A percentile compares a stretch with the other conserved stretches of the same genome.
phyloP scores from a whole-genome alignment of 441 rosid genomes.

The Omphalea diandra region DNA sequence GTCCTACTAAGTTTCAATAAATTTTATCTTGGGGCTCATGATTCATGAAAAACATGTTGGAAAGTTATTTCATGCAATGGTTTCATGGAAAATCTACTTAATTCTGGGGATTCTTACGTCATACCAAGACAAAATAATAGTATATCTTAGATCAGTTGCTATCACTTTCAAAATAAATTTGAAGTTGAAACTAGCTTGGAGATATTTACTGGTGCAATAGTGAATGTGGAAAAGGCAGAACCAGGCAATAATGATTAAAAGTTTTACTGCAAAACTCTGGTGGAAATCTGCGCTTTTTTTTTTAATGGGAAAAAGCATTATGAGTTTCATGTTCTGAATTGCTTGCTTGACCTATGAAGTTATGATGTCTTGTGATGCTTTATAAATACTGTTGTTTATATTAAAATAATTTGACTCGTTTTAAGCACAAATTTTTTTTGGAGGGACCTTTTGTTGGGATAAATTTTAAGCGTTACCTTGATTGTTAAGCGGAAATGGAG shows the following conservation, averaged over 20 bases:
- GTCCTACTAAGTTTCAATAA: not conserved
- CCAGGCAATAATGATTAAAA: not conserved
- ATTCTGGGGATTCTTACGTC: not conserved
- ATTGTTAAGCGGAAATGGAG: not conserved
- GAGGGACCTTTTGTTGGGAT: not conserved
- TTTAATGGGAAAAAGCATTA: not conserved
- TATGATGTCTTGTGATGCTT: not conserved
- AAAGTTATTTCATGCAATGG: too few relatives aligned
- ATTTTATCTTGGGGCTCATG: not conserved
- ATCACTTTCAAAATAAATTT: not conserved
- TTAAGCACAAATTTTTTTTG: not conserved
- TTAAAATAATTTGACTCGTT: not conserved
- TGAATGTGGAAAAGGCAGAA: not conserved
- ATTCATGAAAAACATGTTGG: not conserved
- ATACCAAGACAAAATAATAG: not conserved
- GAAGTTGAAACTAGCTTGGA: not conserved
- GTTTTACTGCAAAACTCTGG: not conserved
- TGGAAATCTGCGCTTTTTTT: not conserved
- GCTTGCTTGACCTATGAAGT: not conserved
- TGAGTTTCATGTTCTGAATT: not conserved
- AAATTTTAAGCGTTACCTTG: not conserved
- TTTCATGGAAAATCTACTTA: not conserved
- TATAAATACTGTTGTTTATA: not conserved
- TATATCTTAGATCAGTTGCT: not conserved
- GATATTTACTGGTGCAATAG: not conserved